Conservation (phyloP, 2,329 filamentous ascomycete genomes). For the Chrysoporthe cubensis region DNA sequence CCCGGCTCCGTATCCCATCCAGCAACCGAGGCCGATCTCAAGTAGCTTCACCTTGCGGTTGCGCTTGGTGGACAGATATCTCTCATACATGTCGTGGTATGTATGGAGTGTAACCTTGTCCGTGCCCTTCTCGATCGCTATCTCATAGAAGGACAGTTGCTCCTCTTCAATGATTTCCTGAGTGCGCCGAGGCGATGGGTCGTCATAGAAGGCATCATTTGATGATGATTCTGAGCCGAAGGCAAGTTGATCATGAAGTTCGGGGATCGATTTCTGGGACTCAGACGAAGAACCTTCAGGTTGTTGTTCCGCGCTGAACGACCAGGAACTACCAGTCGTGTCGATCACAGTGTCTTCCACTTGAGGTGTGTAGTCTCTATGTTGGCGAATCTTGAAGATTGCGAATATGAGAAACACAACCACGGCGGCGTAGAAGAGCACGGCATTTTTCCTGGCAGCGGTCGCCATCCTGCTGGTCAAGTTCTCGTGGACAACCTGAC, state of each 20-base stretch:
- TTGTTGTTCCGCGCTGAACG: background rate
- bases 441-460: background rate
- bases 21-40: conserved; percentile 47
- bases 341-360: background rate
- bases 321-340: conserved; percentile 7
- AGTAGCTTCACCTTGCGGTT: conserved; percentile 43
- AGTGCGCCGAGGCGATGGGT: background rate
- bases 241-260: background rate
- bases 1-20: conserved; percentile 44
- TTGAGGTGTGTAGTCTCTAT: background rate
- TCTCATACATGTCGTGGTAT: conserved; percentile 47
- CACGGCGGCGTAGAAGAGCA: background rate
- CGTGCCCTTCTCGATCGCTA: conserved; percentile 43
- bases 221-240: background rate
- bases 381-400: conserved; percentile 3
- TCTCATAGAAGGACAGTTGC: conserved; percentile 33
- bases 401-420: background rate
- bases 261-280: background rate
- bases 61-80: conserved; percentile 40
- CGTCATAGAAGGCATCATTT: background rate
- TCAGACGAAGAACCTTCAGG: background rate
- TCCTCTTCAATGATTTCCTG: background rate
- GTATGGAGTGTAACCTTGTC: conserved; percentile 45
- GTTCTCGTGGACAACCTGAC: background rate
- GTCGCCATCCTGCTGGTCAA: background rate